phyloP scores from a whole-genome alignment of 306 rosid species.

The Prunus salicina region DNA sequence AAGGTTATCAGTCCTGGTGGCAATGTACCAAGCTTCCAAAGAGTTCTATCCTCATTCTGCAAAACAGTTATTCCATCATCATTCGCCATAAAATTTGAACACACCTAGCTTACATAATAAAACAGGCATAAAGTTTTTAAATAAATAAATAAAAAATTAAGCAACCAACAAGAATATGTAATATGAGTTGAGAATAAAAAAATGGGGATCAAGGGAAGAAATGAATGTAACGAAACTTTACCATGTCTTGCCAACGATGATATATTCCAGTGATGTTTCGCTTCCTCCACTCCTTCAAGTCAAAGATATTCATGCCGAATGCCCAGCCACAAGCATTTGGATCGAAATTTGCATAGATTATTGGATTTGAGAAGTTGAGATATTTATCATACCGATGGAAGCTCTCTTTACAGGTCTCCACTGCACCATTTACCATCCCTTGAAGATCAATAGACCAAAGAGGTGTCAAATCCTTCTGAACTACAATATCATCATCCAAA shows the following conservation, averaged over 20 bases:
- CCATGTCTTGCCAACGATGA: constrained; percentile 95
- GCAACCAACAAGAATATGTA: too few species aligned
- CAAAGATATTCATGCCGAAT: constrained; percentile 92
- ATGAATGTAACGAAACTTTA: constrained; percentile 31
- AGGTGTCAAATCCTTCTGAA: constrained; percentile 90
- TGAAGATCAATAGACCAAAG: constrained; percentile 83
- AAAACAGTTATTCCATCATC: constrained; percentile 25
- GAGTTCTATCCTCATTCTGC: constrained; percentile 95
- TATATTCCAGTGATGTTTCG: constrained; percentile 85
- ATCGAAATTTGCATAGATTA: constrained; percentile 75
- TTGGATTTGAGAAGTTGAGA: constrained; percentile 85
- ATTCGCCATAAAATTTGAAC: too few species aligned
- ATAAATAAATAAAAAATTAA: too few species aligned
- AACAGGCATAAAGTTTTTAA: too few species aligned
- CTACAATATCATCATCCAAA: constrained; percentile 94
- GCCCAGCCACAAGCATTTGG: constrained; percentile 99
- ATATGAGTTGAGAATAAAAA: not conserved
- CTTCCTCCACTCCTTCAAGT: constrained; percentile 95
- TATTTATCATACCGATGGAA: constrained; percentile 98
- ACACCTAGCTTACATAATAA: too few species aligned
- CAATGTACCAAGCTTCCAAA: constrained; percentile 96
- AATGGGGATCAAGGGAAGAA: not conserved
- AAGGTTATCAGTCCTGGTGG: constrained; percentile 94
- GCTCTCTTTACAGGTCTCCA: constrained; percentile 98
- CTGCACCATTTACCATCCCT: constrained; percentile 99